Percentiles rank a stretch among this genome's conserved stretches.
Evolutionary conservation across 2,329 filamentous ascomycete species (phyloP).

Genomic region (Diplodia seriata): DNA sequence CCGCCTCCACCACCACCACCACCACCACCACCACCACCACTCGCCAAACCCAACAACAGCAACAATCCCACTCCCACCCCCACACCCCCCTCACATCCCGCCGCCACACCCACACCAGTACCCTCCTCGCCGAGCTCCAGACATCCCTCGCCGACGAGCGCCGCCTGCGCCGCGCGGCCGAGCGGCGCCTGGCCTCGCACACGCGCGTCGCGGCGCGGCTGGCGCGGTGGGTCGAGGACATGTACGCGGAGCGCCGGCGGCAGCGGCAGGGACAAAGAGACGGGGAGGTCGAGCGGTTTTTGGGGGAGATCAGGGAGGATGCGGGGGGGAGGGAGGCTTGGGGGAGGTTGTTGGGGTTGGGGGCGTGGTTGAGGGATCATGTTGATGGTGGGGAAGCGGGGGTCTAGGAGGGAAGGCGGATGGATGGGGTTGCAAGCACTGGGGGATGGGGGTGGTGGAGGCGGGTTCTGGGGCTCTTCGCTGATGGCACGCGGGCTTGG

Average conservation of each 20-base stretch:
- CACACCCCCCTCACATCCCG: neutral
- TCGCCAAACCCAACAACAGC: neutral
- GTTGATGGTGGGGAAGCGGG: neutral
- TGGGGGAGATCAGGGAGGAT: neutral
- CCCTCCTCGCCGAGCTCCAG: neutral
- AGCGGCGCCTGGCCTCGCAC: neutral
- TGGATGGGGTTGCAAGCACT: neutral
- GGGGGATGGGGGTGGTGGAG: too few relatives aligned
- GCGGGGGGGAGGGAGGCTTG: neutral
- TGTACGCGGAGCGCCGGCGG: constrained; percentile 5
- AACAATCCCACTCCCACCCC: neutral
- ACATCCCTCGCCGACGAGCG: neutral
- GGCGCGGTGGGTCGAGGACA: neutral
- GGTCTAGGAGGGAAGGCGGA: neutral
- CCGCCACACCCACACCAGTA: neutral
- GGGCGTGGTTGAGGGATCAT: neutral
- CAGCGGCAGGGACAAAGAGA: too few relatives aligned
- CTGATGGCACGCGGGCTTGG: too few relatives aligned
- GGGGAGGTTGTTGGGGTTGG: neutral
- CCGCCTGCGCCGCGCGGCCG: neutral
- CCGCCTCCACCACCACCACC: too few relatives aligned
- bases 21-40: neutral
- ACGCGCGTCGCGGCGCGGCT: neutral
- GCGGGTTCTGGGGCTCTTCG: neutral
- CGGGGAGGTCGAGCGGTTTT: neutral